These are phyloP conservation scores for Breynia disticha DNA, from an alignment of 441 rosid species.

Conservation along the genomic window DNA sequence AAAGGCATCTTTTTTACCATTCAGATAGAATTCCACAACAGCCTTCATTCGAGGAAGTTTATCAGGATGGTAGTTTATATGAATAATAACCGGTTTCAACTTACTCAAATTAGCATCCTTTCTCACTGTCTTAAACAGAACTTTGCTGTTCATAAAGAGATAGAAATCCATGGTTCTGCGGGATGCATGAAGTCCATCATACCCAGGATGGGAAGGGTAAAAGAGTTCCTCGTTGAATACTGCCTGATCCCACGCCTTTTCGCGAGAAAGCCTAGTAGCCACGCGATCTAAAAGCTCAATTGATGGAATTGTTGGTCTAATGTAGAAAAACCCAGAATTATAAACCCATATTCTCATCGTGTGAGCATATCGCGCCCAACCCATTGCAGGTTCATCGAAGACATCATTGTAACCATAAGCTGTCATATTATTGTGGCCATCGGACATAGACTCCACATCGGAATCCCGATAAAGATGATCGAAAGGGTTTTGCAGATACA, in stretches of 20 bases:
- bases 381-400: slow-evolving; percentile 81
- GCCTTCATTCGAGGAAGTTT: slow-evolving; percentile 82
- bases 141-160: slow-evolving; percentile 87
- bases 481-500: slow-evolving; percentile 79
- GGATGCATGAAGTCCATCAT: slow-evolving; percentile 72
- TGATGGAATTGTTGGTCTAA: slow-evolving; percentile 76
- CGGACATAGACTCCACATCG: slow-evolving; percentile 90
- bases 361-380: slow-evolving; percentile 96
- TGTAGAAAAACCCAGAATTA: slow-evolving; percentile 83
- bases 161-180: slow-evolving; percentile 84
- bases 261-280: slow-evolving; percentile 54
- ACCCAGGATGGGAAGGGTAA: slow-evolving; percentile 76
- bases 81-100: slow-evolving; percentile 77
- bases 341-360: slow-evolving; percentile 95
- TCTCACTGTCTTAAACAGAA: slow-evolving; percentile 82
- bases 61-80: slow-evolving; percentile 90
- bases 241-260: slow-evolving; percentile 81
- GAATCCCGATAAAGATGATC: slow-evolving; percentile 72
- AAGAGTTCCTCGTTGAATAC: slow-evolving; percentile 86
- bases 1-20: slow-evolving; percentile 72
- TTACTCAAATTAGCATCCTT: slow-evolving; percentile 51
- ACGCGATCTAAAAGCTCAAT: slow-evolving; percentile 91
- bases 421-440: slow-evolving; percentile 71
- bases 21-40: slow-evolving; percentile 62
- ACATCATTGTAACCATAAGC: slow-evolving; percentile 85